phyloP scores from a whole-genome alignment of 2,329 filamentous ascomycete genomes.

The Camillea tinctor region DNA sequence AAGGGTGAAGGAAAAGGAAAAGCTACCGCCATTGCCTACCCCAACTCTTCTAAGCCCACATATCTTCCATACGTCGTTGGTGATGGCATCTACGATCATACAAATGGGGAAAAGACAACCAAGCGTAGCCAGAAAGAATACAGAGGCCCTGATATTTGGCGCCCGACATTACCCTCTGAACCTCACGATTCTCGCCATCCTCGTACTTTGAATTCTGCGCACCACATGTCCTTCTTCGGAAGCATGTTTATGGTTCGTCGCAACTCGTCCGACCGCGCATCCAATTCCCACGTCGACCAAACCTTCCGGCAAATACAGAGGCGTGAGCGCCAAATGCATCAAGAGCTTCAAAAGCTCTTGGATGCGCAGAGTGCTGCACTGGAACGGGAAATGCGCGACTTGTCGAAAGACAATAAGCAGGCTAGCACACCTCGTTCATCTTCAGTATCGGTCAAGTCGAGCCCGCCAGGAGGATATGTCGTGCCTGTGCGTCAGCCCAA shows the following conservation, averaged over 20 bases:
- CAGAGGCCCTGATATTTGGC: slow-evolving; percentile 20
- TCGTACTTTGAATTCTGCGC: slow-evolving; percentile 5
- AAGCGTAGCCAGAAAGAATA: slow-evolving; percentile 5
- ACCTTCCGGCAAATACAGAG: slow-evolving; percentile 36
- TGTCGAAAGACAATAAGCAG: slow-evolving; percentile 11
- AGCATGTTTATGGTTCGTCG: slow-evolving; percentile 27
- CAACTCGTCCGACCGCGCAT: slow-evolving; percentile 15
- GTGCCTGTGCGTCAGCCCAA: slow-evolving; percentile 61
- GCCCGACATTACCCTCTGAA: slow-evolving; percentile 19
- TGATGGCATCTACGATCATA: slow-evolving; percentile 10
- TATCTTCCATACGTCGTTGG: slow-evolving; percentile 9
- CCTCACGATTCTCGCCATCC: slow-evolving; percentile 11
- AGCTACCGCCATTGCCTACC: slow-evolving; percentile 21
- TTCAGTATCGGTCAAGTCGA: slow-evolving; percentile 11
- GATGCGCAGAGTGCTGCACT: slow-evolving; percentile 58
- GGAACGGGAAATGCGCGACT: slow-evolving; percentile 37
- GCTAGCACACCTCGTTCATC: slow-evolving; percentile 14
- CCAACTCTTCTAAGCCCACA: slow-evolving; percentile 9
- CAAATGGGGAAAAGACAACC: slow-evolving; percentile 3
- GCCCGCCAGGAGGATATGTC: slow-evolving; percentile 32
- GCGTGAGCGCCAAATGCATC: slow-evolving; percentile 52
- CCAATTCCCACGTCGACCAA: slow-evolving; percentile 25
- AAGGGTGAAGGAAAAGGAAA: slow-evolving; percentile 17
- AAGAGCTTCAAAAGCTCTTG: slow-evolving; percentile 56
- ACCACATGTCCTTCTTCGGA: slow-evolving; percentile 28